phyloP scores from a whole-genome alignment of 176 grass and related monocot genomes.

The Rhipidocladum racemiflorum region DNA sequence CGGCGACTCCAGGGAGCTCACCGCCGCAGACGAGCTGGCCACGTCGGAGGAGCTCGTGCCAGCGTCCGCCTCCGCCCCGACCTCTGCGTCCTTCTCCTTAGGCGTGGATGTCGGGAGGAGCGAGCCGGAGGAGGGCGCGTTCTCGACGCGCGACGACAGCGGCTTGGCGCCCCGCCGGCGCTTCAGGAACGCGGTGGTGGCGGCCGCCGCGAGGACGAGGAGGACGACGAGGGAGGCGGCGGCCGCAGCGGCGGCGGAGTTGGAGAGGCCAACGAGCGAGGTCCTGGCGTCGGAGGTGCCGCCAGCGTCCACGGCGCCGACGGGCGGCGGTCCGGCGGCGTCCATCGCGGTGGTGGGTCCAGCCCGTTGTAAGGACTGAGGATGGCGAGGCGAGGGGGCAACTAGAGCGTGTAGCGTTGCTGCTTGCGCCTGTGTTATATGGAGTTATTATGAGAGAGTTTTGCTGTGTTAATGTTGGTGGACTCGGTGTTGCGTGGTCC shows the following conservation, averaged over 20 bases:
- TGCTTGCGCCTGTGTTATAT: constrained; percentile 37
- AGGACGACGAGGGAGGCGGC: constrained; percentile 23
- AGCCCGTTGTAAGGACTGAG: constrained; percentile 3
- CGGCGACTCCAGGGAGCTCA: constrained; percentile 43
- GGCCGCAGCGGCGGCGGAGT: constrained; percentile 11
- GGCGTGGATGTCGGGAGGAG: constrained; percentile 45
- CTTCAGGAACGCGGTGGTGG: constrained; percentile 17
- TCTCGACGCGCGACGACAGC: constrained; percentile 43
- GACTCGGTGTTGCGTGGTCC: constrained; percentile 27
- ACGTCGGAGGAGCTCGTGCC: constrained; percentile 29
- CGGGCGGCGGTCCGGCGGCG: constrained; percentile 27
- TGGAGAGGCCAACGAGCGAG: constrained; percentile 30
- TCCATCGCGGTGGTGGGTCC: constrained; percentile 46
- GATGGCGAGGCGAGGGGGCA: neutral
- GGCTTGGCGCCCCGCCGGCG: constrained; percentile 22
- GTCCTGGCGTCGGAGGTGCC: neutral
- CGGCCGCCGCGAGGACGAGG: constrained; percentile 36
- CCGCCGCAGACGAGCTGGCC: constrained; percentile 37
- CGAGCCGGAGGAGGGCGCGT: constrained; percentile 45
- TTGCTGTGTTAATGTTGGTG: constrained; percentile 28
- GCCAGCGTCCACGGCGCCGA: neutral
- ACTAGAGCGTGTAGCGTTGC: constrained; percentile 19
- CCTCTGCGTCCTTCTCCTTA: constrained; percentile 39
- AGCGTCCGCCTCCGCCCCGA: neutral
- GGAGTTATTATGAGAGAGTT: neutral